Percentiles rank a stretch among this genome's conserved stretches.
These are phyloP conservation scores for Adansonia digitata DNA, from an alignment of 345 rosid genomes.

Conservation along the genomic window DNA sequence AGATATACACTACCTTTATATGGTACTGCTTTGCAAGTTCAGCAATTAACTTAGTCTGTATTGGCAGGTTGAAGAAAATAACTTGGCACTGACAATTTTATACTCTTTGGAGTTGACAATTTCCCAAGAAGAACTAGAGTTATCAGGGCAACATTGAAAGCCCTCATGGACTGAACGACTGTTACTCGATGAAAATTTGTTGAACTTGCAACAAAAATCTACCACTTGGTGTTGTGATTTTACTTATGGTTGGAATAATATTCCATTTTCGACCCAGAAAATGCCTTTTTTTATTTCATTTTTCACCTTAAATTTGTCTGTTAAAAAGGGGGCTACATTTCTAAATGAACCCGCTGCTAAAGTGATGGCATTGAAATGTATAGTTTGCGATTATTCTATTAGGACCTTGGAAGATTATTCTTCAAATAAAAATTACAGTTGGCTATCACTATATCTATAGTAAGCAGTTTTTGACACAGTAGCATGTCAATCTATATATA, in stretches of 20 bases:
- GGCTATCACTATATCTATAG: too few relatives aligned
- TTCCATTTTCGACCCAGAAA: too few relatives aligned
- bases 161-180: constrained; percentile 73
- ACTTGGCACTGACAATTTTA: constrained; percentile 53
- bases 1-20: neutral
- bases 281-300: too few relatives aligned
- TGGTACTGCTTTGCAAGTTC: neutral
- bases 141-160: constrained; percentile 48
- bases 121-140: constrained; percentile 56
- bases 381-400: too few relatives aligned
- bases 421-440: too few relatives aligned
- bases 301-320: too few relatives aligned
- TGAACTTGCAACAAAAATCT: constrained; percentile 73
- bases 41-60: neutral
- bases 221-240: constrained; percentile 40
- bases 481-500: too few relatives aligned
- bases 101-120: constrained; percentile 65
- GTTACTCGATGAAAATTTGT: constrained; percentile 36
- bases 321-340: too few relatives aligned
- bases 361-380: too few relatives aligned
- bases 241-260: neutral
- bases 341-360: too few relatives aligned
- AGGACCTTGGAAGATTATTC: too few relatives aligned
- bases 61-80: constrained; percentile 46
- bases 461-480: too few relatives aligned